Percentiles rank a stretch among this genome's conserved stretches.
Conservation (phyloP, 1,139 yeast genomes). For the Sugiyamaella grinbergsii region DNA sequence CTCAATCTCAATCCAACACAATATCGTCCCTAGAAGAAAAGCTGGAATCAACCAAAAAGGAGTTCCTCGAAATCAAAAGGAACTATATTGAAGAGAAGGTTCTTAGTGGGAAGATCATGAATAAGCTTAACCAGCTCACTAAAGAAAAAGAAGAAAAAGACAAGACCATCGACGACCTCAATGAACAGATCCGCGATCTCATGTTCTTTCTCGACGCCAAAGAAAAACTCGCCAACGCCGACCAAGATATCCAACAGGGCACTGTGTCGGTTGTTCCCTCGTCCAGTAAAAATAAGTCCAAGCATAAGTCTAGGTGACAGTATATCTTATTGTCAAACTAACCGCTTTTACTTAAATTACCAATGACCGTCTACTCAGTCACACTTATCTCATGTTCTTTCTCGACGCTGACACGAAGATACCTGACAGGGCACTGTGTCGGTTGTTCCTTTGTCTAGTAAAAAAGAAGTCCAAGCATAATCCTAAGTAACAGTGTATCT, state of each 20-base stretch:
- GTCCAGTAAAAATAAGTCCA: slow-evolving; percentile 6
- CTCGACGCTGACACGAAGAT: slow-evolving; percentile 71
- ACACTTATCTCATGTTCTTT: slow-evolving; percentile 81
- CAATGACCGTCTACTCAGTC: too few relatives aligned
- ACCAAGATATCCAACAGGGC: slow-evolving; percentile 71
- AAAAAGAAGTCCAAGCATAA: slow-evolving; percentile 9
- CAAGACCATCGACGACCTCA: slow-evolving; percentile 43
- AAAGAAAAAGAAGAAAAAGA: slow-evolving; percentile 49
- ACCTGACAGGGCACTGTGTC: slow-evolving; percentile 68
- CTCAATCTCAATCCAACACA: slow-evolving; percentile 42
- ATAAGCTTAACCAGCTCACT: slow-evolving; percentile 56
- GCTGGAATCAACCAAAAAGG: slow-evolving; percentile 34
- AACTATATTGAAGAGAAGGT: slow-evolving; percentile 52
- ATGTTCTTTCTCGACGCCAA: slow-evolving; percentile 80
- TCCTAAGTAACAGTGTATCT: neutral
- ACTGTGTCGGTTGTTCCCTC: slow-evolving; percentile 49
- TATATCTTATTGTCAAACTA: neutral
- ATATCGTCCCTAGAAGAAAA: neutral
- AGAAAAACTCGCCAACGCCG: slow-evolving; percentile 68
- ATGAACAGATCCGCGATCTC: slow-evolving; percentile 74
- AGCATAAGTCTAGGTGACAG: neutral
- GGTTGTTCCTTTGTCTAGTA: slow-evolving; percentile 26
- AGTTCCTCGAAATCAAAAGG: slow-evolving; percentile 38
- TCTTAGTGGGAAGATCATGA: slow-evolving; percentile 58
- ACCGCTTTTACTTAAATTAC: too few relatives aligned